A percentile compares a stretch with the other conserved stretches of the same genome.
These are phyloP conservation scores for Paecilomyces fulvus DNA, from an alignment of 2,329 filamentous ascomycete species.

Conservation along the genomic window DNA sequence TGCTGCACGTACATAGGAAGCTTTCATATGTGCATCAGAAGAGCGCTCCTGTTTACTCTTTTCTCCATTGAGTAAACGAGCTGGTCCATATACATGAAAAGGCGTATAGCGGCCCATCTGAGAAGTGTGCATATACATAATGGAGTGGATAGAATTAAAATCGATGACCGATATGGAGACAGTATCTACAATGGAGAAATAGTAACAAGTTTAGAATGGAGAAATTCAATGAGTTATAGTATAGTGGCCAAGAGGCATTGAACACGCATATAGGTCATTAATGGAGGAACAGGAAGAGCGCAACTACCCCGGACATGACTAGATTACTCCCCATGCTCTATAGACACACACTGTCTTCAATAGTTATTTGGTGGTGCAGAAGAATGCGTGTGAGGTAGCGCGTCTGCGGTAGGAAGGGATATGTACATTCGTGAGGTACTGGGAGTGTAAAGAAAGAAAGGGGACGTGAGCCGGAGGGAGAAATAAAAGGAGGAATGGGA, in stretches of 20 bases:
- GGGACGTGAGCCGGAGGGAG: slow-evolving; percentile 7
- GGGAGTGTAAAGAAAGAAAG: slow-evolving; percentile 10
- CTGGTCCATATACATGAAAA: too few species aligned
- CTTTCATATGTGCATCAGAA: too few species aligned
- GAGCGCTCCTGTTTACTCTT: too few species aligned
- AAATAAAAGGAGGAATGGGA: slow-evolving; percentile 4
- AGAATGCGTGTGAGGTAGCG: slow-evolving; percentile 9
- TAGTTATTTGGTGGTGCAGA: slow-evolving; percentile 17
- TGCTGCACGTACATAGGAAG: too few species aligned
- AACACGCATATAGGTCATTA: background rate
- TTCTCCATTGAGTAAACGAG: too few species aligned
- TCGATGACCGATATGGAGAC: too few species aligned
- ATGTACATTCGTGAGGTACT: slow-evolving; percentile 25
- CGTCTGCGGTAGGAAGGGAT: slow-evolving; percentile 10
- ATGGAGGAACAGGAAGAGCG: background rate
- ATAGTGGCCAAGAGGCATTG: background rate
- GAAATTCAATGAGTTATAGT: background rate
- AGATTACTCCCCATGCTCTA: slow-evolving; percentile 22
- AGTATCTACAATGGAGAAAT: too few species aligned
- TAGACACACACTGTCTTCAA: slow-evolving; percentile 19
- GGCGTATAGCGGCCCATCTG: too few species aligned
- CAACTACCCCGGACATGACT: slow-evolving; percentile 6
- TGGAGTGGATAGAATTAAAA: background rate
- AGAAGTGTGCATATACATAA: background rate
- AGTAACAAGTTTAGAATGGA: background rate